Conservation (phyloP, 805 yeast genomes). For the Kazachstania psychrophila region DNA sequence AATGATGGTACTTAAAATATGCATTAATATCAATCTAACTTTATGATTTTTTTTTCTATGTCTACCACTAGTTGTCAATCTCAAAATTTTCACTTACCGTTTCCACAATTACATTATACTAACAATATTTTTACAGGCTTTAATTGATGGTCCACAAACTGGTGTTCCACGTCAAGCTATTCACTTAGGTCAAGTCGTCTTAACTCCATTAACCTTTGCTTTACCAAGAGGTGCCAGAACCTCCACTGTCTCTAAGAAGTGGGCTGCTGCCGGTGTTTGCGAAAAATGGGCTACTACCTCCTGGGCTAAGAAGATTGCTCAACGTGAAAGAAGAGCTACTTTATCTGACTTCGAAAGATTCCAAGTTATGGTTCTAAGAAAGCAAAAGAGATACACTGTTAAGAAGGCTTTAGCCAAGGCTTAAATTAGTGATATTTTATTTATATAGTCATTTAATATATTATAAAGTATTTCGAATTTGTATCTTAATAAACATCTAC, state of each 20-base stretch:
- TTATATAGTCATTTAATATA: slow-evolving; percentile 6
- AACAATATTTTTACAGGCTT: slow-evolving; percentile 41
- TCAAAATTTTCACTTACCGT: too few relatives aligned
- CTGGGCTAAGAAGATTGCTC: slow-evolving; percentile 98
- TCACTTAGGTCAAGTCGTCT: slow-evolving; percentile 75
- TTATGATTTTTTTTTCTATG: too few relatives aligned
- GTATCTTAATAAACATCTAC: slow-evolving; percentile 6
- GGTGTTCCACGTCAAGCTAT: slow-evolving; percentile 89
- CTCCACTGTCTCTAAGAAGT: slow-evolving; percentile 78
- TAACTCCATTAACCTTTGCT: slow-evolving; percentile 84
- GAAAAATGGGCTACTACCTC: slow-evolving; percentile 87
- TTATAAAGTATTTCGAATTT: slow-evolving; percentile 5
- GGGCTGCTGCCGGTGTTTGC: slow-evolving; percentile 82
- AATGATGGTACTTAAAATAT: too few relatives aligned
- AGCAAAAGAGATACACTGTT: slow-evolving; percentile 92
- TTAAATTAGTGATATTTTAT: slow-evolving; percentile 34
- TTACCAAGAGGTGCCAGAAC: slow-evolving; percentile 95
- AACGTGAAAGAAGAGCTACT: slow-evolving; percentile 85
- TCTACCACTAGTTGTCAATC: too few relatives aligned
- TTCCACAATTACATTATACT: slow-evolving; percentile 1
- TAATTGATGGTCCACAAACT: slow-evolving; percentile 90
- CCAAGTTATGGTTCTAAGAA: slow-evolving; percentile 96
- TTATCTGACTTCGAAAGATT: slow-evolving; percentile 98
- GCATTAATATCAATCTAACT: too few relatives aligned
- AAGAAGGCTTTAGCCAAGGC: slow-evolving; percentile 97